Percentiles rank a stretch among this genome's conserved stretches.
Conservation (phyloP, 306 rosid species). For the Abrus pulchellus region DNA sequence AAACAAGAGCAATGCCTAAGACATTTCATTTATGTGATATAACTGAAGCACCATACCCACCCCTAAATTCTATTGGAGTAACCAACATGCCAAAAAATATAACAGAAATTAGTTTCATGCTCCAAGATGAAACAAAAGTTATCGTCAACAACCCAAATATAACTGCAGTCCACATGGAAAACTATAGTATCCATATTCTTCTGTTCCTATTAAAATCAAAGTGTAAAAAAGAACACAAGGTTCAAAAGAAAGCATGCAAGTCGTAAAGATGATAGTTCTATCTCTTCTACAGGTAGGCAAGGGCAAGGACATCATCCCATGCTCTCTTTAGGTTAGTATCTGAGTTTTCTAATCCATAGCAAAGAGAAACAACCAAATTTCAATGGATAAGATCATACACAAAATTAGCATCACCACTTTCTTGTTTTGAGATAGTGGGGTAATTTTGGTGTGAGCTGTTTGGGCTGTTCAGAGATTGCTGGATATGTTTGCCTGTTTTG, state of each 20-base stretch:
- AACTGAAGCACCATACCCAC: slow-evolving; percentile 1
- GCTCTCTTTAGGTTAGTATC: slow-evolving; percentile 19
- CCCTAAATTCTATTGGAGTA: slow-evolving; percentile 28
- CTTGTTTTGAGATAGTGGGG: background rate
- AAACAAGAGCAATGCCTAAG: slow-evolving; percentile 12
- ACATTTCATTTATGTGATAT: slow-evolving; percentile 22
- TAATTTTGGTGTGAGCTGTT: slow-evolving; percentile 17
- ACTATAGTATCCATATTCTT: slow-evolving; percentile 24
- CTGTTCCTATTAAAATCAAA: slow-evolving; percentile 6
- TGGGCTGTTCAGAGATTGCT: slow-evolving; percentile 16
- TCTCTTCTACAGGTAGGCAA: slow-evolving; percentile 31
- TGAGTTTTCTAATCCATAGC: slow-evolving; percentile 22
- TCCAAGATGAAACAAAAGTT: slow-evolving; percentile 24
- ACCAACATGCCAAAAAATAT: slow-evolving; percentile 21
- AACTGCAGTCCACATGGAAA: background rate
- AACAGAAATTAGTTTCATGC: slow-evolving; percentile 34
- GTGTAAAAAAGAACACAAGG: background rate
- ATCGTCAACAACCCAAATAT: slow-evolving; percentile 12
- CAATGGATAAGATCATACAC: background rate
- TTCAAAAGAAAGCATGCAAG: slow-evolving; percentile 13
- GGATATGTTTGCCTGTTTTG: slow-evolving; percentile 27
- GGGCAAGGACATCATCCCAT: slow-evolving; percentile 22
- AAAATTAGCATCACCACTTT: slow-evolving; percentile 11
- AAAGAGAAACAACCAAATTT: slow-evolving; percentile 37
- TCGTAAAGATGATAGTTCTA: background rate